Evolutionary conservation across 495 filamentous ascomycete species (phyloP), one percentile per base, ranked within the genome.

Genomic region (Aspergillus coremiiformis): DNA sequence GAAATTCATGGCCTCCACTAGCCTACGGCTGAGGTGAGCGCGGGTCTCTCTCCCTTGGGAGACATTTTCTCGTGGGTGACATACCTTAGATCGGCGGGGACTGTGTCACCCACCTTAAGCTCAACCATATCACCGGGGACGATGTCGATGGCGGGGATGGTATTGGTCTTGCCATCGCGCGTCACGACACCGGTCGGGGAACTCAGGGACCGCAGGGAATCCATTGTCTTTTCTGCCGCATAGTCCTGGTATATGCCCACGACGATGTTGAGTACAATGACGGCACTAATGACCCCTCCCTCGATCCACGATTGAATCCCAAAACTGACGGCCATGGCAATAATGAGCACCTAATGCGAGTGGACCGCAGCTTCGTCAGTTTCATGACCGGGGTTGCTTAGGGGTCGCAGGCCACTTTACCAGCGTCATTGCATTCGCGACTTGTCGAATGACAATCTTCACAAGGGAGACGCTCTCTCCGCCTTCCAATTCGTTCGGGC

Each of bases 101-200:
- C 79, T 1, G 85, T 89, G 66, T 92, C 89, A 27, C 89, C 89
- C 59, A 88, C 87, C 75, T 89, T 90, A 39, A 94, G 66, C 44
- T 84, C 76, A 39, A 89, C 73, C 60, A 93, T 78, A 65, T 85
- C 82, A 17, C 83, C 83, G 5, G 77, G 79, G 3, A 85, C 80
- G 39, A 82, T 70, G 48, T 82, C 78, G 20, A 61, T 64, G 10
- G 79, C 77, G 11, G 77, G 71, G 21, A 86, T 66, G 17, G 69
- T 80, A 35, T 71, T 48, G 46, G 71, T 72, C 52, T 77, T 68
- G 0, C 78, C 77, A 49, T 80, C 69, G 11, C 83, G 73, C 15
- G 84, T 71, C 0, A 77, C 77, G 8, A 65, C 75, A 6, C 81
- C 82, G 0, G 82, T 84, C 3, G 82, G 83, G 0, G 83, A 84